Evolutionary conservation across 2,329 filamentous ascomycete species (phyloP), one percentile per base, ranked within the genome.

Genomic region (Xylaria sp.): DNA sequence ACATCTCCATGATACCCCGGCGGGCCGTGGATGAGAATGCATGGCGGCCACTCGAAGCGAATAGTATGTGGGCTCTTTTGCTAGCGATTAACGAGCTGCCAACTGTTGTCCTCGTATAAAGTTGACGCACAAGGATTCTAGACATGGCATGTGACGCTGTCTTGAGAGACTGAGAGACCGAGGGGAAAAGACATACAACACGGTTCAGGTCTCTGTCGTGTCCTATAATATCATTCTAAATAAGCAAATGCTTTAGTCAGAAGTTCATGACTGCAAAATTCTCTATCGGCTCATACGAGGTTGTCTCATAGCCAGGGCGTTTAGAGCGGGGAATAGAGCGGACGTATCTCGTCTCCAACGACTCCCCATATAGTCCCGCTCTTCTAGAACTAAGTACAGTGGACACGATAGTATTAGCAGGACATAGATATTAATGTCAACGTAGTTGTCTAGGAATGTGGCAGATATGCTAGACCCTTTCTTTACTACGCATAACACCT

Each of bases 1-100:
- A 88, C 43, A 86, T 89, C 72, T 93, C 90, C 92, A 94, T 94
- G 62, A 94, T 82, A 0, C 69, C 70, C 6, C 75, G 75, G 9
- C 66, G 48, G 2, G 72, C 18, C 3, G 82, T 82, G 5, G 77
- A 78, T 5, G 82, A 83, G 71, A 85, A 83, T 28, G 41, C 62
- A 68, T 62, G 69, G 15, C 49, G n/a, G 12, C 56, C 41, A 54
- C n/a, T 25, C 15, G 46, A 49, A 7, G 31, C 48, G 49, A 18
- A 46, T 46, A 36, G 43, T 31, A 31, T n/a, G 8, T 25, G 23
- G 39, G 23, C 43, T 36, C 43, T 49, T 43, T 49, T 51, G 7
- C 28, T 36, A 15, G 49, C 41, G 5, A 51, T 28, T 55, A 31
- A 61, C 18, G 39, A 51, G 33, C 12, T 49, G 33, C 54, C 15